Conservation (phyloP, 768 basidiomycete species). For the Tulasnella sp. region DNA sequence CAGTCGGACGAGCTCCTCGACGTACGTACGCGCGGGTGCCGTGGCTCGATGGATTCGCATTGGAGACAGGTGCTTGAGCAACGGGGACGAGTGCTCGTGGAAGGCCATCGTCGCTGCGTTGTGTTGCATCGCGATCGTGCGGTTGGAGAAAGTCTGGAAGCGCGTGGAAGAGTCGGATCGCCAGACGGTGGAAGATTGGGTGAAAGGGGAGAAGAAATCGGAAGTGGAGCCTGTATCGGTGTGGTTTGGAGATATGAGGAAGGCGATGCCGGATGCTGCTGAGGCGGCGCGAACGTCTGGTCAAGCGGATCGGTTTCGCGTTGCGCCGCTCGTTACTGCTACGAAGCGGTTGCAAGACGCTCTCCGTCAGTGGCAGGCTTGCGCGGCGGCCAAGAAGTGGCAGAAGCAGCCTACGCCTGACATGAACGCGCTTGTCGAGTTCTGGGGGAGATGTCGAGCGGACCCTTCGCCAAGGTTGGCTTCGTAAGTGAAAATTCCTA, state of each 20-base stretch:
- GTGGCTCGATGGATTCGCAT: constrained; percentile 62
- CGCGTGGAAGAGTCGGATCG: constrained; percentile 44
- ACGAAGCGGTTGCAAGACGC: not conserved
- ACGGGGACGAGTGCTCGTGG: constrained; percentile 74
- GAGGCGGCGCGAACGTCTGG: constrained; percentile 15
- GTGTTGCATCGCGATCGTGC: constrained; percentile 60
- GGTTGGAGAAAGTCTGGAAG: constrained; percentile 71
- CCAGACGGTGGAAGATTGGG: constrained; percentile 58
- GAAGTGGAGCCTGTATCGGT: constrained; percentile 43
- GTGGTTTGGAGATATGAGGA: constrained; percentile 56
- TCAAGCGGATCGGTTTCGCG: not conserved
- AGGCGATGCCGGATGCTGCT: constrained; percentile 36
- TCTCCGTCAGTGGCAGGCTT: not conserved
- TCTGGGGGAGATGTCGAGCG: not conserved
- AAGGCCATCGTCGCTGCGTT: constrained; percentile 58
- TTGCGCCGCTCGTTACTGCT: not conserved
- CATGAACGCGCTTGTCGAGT: not conserved
- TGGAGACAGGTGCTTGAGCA: constrained; percentile 57
- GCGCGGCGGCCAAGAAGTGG: not conserved
- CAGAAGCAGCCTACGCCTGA: not conserved
- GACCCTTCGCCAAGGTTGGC: not conserved
- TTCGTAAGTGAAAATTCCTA: not conserved
- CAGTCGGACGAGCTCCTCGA: constrained; percentile 20
- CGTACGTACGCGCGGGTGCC: constrained; percentile 60
- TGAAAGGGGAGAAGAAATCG: constrained; percentile 27